Conservation (phyloP, 345 rosid species). For the Durio zibethinus region DNA sequence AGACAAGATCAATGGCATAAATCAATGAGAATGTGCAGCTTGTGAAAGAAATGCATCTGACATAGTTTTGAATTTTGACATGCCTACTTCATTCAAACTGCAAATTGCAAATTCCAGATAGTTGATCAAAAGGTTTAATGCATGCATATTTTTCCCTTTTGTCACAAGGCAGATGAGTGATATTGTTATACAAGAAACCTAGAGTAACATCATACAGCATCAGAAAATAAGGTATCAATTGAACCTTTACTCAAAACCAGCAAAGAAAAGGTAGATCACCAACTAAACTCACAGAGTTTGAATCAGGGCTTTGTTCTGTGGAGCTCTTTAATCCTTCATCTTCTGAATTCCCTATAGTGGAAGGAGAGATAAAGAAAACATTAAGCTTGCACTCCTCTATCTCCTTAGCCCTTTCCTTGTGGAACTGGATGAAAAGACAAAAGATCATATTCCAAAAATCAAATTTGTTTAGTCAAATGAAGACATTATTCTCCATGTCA, state of each 20-base stretch:
- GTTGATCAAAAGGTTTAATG: background rate
- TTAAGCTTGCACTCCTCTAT: slow-evolving; percentile 83
- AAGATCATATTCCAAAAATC: slow-evolving; percentile 9
- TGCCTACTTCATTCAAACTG: background rate
- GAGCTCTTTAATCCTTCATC: slow-evolving; percentile 47
- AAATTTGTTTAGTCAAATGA: slow-evolving; percentile 2
- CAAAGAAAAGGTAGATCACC: background rate
- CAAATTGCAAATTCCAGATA: background rate
- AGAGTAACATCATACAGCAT: background rate
- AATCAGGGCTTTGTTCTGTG: slow-evolving; percentile 41
- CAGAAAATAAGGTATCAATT: too few species aligned
- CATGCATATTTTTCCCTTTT: background rate
- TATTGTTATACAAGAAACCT: background rate
- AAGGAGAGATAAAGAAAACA: slow-evolving; percentile 57
- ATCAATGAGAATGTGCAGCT: too few species aligned
- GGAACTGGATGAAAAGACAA: slow-evolving; percentile 50
- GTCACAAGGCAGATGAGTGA: background rate
- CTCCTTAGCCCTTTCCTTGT: slow-evolving; percentile 59
- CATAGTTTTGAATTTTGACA: background rate
- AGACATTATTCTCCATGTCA: slow-evolving; percentile 1
- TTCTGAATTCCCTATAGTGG: slow-evolving; percentile 49
- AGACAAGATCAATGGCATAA: too few species aligned
- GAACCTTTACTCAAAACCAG: too few species aligned
- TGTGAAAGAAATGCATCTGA: too few species aligned
- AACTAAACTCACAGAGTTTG: slow-evolving; percentile 53